Percentiles rank a stretch among this genome's conserved stretches.
These are phyloP conservation scores for Debaryomyces coudertii DNA, from an alignment of 1,139 yeast species.

Conservation along the genomic window DNA sequence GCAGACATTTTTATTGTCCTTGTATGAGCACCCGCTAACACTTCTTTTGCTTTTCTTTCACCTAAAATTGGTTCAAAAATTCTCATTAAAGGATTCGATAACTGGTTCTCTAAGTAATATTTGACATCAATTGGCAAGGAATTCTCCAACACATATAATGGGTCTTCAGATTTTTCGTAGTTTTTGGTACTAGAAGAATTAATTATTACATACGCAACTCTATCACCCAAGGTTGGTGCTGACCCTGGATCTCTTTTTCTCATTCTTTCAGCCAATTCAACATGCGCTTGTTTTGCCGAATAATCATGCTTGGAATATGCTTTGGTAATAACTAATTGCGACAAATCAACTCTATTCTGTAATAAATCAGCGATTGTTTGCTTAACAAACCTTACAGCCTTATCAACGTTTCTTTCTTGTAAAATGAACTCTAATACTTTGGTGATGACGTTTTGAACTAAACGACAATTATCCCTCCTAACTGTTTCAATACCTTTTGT, in stretches of 20 bases:
- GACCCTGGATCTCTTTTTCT: constrained; percentile 95
- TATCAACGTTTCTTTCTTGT: constrained; percentile 86
- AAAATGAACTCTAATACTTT: constrained; percentile 83
- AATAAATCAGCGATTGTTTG: constrained; percentile 86
- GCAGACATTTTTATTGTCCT: constrained; percentile 71
- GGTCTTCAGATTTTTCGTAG: constrained; percentile 96
- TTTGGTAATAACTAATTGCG: constrained; percentile 92
- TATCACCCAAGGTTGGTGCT: constrained; percentile 95
- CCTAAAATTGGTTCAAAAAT: constrained; percentile 96
- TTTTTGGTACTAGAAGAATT: constrained; percentile 84
- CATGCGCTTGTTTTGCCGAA: constrained; percentile 96
- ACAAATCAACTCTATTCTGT: constrained; percentile 89
- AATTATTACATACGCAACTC: constrained; percentile 95
- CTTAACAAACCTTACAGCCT: constrained; percentile 84
- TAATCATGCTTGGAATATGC: constrained; percentile 89
- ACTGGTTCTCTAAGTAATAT: constrained; percentile 90
- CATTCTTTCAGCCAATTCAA: constrained; percentile 95
- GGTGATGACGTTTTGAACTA: constrained; percentile 93
- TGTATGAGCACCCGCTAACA: constrained; percentile 82
- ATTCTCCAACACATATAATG: constrained; percentile 87
- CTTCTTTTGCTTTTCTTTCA: constrained; percentile 75
- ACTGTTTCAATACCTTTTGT: constrained; percentile 99
- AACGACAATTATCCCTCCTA: constrained; percentile 93
- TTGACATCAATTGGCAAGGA: constrained; percentile 93
- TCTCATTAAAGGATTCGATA: constrained; percentile 88